Evolutionary conservation across 768 basidiomycete species (phyloP).

Genomic region (Trametes cubensis): DNA sequence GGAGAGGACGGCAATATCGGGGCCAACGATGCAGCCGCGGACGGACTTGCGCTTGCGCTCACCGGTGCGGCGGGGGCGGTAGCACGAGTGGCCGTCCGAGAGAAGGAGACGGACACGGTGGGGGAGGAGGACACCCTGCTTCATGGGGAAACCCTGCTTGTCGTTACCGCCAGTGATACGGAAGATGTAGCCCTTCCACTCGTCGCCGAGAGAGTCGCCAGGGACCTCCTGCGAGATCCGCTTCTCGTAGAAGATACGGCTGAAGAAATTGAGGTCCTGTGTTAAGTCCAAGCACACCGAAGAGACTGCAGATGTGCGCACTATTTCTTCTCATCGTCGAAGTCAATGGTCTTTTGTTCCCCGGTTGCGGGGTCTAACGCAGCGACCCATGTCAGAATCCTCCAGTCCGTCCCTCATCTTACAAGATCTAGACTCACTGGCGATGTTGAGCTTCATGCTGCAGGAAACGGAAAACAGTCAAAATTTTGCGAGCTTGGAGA

Average conservation of each 20-base stretch:
- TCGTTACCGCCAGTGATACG: conserved; percentile 98
- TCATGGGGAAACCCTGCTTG: conserved; percentile 99
- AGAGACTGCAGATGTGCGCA: conserved; percentile 40
- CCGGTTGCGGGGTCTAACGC: conserved; percentile 89
- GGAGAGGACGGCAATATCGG: conserved; percentile 94
- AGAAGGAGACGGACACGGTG: conserved; percentile 94
- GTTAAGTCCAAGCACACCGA: conserved; percentile 7
- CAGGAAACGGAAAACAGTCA: neutral
- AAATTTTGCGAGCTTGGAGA: conserved; percentile 31
- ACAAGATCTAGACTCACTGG: conserved; percentile 61
- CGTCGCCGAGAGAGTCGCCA: conserved; percentile 87
- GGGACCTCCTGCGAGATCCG: conserved; percentile 95
- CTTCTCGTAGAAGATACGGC: conserved; percentile 97
- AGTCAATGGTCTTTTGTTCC: conserved; percentile 92
- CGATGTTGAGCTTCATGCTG: conserved; percentile 97
- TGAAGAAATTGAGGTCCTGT: conserved; percentile 34
- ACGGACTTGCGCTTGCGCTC: conserved; percentile 99
- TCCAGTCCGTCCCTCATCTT: conserved; percentile 6
- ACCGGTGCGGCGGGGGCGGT: conserved; percentile 86
- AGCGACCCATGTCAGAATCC: conserved; percentile 11
- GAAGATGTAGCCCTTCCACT: conserved; percentile 96
- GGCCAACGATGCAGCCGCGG: conserved; percentile 95
- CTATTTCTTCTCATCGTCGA: conserved; percentile 90
- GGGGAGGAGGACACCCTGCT: conserved; percentile 96
- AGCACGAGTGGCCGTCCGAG: conserved; percentile 96